Evolutionary conservation across 768 basidiomycete genomes (phyloP).

Genomic region (Tephrocybe sp.): DNA sequence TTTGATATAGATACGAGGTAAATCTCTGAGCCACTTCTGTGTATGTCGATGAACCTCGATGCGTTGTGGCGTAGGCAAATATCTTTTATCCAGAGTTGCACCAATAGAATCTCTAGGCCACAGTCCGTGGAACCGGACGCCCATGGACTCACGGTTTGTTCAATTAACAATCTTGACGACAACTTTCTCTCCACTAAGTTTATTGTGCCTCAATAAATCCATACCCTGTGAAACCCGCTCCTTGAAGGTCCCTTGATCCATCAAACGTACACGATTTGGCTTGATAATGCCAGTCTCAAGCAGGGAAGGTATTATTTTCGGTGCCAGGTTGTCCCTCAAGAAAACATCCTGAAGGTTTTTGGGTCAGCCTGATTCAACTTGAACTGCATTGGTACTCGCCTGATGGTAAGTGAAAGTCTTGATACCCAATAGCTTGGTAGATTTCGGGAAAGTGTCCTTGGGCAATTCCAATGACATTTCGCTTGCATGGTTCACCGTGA

Average conservation of each 20-base stretch:
- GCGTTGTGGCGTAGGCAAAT: no score
- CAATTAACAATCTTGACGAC: conserved; percentile 35
- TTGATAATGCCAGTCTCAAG: conserved; percentile 37
- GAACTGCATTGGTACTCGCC: conserved; percentile 23
- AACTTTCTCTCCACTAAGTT: conserved; percentile 51
- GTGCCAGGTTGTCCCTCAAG: conserved; percentile 44
- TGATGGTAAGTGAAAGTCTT: conserved; percentile 41
- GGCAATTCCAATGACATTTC: conserved; percentile 34
- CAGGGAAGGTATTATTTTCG: conserved; percentile 43
- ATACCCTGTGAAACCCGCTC: conserved; percentile 41
- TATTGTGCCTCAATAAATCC: conserved; percentile 45
- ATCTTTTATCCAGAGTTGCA: no score
- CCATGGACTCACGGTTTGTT: background rate
- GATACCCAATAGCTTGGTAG: conserved; percentile 36
- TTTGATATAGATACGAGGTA: no score
- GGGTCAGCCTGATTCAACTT: background rate
- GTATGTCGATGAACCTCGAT: no score
- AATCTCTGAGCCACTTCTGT: no score
- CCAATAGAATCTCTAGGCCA: no score
- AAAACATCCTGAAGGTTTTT: conserved; percentile 29
- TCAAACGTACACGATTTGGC: conserved; percentile 39
- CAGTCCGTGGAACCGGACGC: no score
- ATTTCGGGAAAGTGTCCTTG: conserved; percentile 34
- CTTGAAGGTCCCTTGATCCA: conserved; percentile 42
- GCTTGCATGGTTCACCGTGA: conserved; percentile 28